Conservation (phyloP, 805 yeast species). For the Teunomyces pallodes region DNA sequence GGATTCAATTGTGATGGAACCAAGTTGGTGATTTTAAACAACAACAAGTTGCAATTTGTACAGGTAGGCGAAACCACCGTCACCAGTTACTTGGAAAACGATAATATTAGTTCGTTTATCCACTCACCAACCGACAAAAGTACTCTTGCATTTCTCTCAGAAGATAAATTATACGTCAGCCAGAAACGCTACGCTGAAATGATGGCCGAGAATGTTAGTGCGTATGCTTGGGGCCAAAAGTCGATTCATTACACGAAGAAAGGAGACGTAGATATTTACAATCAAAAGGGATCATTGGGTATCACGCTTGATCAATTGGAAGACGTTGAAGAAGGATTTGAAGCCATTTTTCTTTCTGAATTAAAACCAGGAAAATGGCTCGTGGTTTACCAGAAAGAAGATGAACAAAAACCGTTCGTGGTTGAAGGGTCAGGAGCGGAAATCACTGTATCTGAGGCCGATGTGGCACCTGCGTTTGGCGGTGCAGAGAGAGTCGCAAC, state of each 20-base stretch:
- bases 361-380: slow-evolving; percentile 9
- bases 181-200: background rate
- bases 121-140: background rate
- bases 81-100: background rate
- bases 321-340: background rate
- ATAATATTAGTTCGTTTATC: background rate
- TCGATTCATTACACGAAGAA: slow-evolving; percentile 1
- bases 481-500: slow-evolving; percentile 35
- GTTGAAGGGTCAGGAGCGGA: slow-evolving; percentile 10
- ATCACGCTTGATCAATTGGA: background rate
- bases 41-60: slow-evolving; percentile 13
- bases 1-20: slow-evolving; percentile 32
- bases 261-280: background rate
- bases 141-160: background rate
- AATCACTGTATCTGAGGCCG: slow-evolving; percentile 19
- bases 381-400: slow-evolving; percentile 23
- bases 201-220: background rate
- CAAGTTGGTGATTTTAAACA: slow-evolving; percentile 23
- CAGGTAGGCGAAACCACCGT: background rate
- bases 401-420: slow-evolving; percentile 23
- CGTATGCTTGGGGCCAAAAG: background rate
- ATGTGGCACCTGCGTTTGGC: slow-evolving; percentile 54
- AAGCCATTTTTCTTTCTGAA: background rate
- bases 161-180: background rate
- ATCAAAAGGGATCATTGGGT: background rate